Conservation (phyloP, 768 basidiomycete genomes). For the Trametes cinnabarina region DNA sequence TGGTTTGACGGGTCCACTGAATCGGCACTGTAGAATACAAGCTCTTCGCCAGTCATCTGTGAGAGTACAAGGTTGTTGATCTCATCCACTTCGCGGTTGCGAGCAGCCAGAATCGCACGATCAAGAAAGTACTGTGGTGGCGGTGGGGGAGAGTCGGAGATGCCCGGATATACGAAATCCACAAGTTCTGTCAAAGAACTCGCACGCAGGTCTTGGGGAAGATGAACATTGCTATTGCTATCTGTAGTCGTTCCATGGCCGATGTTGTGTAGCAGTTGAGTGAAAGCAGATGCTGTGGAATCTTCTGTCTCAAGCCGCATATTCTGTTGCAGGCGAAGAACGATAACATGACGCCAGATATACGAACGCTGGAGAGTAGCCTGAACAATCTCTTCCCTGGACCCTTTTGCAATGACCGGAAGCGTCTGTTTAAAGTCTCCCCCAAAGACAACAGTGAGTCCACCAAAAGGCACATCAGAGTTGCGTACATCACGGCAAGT, state of each 20-base stretch:
- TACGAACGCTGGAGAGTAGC: conserved; percentile 17
- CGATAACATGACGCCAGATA: conserved; percentile 1
- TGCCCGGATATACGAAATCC: conserved; percentile 5
- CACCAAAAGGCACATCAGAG: conserved; percentile 38
- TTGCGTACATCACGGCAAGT: conserved; percentile 35
- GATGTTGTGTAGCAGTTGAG: background rate
- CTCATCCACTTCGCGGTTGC: conserved; percentile 28
- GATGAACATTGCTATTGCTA: too few species aligned
- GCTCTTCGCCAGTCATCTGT: conserved; percentile 20
- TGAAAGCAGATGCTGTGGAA: background rate
- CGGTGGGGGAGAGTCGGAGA: conserved; percentile 32
- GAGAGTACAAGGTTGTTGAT: conserved; percentile 28
- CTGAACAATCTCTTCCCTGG: conserved; percentile 37
- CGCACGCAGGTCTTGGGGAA: too few species aligned
- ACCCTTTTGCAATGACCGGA: conserved; percentile 41
- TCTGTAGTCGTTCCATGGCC: too few species aligned
- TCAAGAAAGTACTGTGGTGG: conserved; percentile 32
- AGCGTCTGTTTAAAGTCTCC: conserved; percentile 49
- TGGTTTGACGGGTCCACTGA: background rate
- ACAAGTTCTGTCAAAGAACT: too few species aligned
- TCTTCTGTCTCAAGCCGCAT: background rate
- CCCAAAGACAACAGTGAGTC: conserved; percentile 43
- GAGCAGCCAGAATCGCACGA: conserved; percentile 30
- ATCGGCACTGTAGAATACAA: conserved; percentile 24
- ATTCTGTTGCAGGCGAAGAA: background rate